Base-by-base conservation (phyloP, 163 green algal species). In the Chloromonas sp. region DNA sequence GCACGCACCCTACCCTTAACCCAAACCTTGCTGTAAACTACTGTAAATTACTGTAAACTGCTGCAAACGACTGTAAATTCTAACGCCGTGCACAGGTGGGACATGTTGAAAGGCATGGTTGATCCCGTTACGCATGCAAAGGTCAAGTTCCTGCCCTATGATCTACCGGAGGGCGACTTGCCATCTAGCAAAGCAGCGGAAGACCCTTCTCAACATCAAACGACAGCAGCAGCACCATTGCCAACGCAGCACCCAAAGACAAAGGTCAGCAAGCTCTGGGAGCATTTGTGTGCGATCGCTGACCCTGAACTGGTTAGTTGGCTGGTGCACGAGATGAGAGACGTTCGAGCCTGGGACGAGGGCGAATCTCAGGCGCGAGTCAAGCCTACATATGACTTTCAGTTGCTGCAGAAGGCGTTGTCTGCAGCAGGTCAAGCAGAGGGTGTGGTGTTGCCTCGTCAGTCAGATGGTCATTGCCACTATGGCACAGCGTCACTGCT, bases 101-200 rank as follows among this genome's bases (percentile, higher is more conserved):
- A 60, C 60, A n/a, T 81, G 61, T 60, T 86, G 1, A 81, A 79
- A 61, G 62, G 62, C 0, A 78, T 86, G 2, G 81, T 86, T 58
- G 84, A 86, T 61, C 84, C 84, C 1, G 84, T 86, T 2, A 86
- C 84, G 57, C 78, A 71, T 15, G 79, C 61, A 62, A 86, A 86
- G 84, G 14, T 86, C 8, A 57, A 60, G 15, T 86, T 86, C 62
- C 60, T 85, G 14, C 36, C 36, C 59, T 83, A 59, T 74, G 60
- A 74, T 13, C 60, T 77, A 60, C 79, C 14, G 2, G 60, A 60
- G 2, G 14, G 11, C 79, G 15, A 3, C 36, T 36, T 36, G 36
- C 36, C 36, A 36, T 36, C 36, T 36, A 36, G 36, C 36, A 36
- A 36, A 36, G 36, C 36, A 36, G 36, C 36, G 36, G 36, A 36